These are phyloP conservation scores for Ophioceras dolichostomum DNA, from an alignment of 2,329 filamentous ascomycete genomes.

Conservation along the genomic window DNA sequence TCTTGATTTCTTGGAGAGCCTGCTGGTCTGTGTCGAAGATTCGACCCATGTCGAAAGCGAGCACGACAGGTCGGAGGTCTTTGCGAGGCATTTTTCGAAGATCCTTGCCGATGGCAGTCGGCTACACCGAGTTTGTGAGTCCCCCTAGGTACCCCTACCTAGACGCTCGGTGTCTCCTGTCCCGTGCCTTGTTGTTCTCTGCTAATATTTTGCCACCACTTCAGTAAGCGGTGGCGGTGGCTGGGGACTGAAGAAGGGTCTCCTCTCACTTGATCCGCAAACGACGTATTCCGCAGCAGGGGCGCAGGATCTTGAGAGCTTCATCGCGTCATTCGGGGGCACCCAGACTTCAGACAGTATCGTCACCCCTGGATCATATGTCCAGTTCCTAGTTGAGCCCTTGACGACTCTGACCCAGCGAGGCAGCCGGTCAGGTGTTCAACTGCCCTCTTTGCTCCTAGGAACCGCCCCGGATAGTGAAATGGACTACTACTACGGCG, in stretches of 20 bases:
- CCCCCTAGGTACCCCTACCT: no score
- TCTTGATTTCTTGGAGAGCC: background rate
- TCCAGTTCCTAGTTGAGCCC: slow-evolving; percentile 49
- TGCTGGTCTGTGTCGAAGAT: background rate
- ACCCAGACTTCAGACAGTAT: slow-evolving; percentile 35
- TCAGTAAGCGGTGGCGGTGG: slow-evolving; percentile 70
- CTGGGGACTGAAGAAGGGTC: slow-evolving; percentile 70
- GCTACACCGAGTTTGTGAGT: slow-evolving; percentile 33
- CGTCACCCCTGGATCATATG: slow-evolving; percentile 47
- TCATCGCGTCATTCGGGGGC: slow-evolving; percentile 35
- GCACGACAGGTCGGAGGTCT: background rate
- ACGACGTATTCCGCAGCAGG: slow-evolving; percentile 33
- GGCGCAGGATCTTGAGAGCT: slow-evolving; percentile 38
- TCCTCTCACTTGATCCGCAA: slow-evolving; percentile 68
- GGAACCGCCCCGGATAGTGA: slow-evolving; percentile 6
- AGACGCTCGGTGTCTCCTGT: no score
- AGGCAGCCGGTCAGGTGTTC: background rate
- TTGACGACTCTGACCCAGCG: slow-evolving; percentile 1
- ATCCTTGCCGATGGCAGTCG: slow-evolving; percentile 30
- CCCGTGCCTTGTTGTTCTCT: no score
- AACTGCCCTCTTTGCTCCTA: slow-evolving; percentile 5
- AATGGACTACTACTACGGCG: no score
- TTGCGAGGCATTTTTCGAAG: slow-evolving; percentile 12
- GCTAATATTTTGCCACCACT: no score
- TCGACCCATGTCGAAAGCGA: background rate